Percentiles rank a stretch among this genome's conserved stretches.
These are phyloP conservation scores for Leishmania tropica DNA, from an alignment of 208 protist genomes.

Conservation along the genomic window DNA sequence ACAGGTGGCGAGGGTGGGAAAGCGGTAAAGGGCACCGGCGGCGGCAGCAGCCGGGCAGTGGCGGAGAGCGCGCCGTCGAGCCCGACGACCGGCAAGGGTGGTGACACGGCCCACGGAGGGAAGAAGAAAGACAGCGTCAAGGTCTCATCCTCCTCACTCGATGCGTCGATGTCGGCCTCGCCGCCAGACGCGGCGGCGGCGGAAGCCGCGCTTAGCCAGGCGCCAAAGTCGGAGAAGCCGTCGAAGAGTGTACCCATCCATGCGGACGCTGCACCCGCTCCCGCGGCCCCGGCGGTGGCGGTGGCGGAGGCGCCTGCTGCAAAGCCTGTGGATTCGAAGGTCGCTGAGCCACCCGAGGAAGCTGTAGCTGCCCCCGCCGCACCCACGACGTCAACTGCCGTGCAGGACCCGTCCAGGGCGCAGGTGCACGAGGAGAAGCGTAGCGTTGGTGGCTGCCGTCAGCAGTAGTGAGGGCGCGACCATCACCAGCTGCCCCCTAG, in stretches of 20 bases:
- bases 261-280: not conserved
- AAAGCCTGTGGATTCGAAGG: not conserved
- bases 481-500: not conserved
- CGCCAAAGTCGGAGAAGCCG: not conserved
- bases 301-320: not conserved
- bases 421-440: constrained; percentile 26
- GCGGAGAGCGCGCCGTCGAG: not conserved
- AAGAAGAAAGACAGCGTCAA: constrained; percentile 2
- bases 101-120: not conserved
- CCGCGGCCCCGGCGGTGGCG: not conserved
- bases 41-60: not conserved
- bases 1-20: not conserved
- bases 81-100: not conserved
- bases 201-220: not conserved
- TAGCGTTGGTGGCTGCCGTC: constrained; percentile 20
- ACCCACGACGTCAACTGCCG: not conserved
- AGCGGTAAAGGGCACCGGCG: not conserved
- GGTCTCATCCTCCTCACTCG: not conserved
- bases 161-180: not conserved
- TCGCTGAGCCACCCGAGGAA: not conserved
- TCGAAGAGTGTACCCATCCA: not conserved
- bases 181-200: not conserved
- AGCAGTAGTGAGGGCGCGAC: constrained; percentile 13
- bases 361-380: constrained; percentile 1
- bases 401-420: constrained; percentile 3